Evolutionary conservation across 345 rosid genomes (phyloP).

Genomic region (Draba incana): DNA sequence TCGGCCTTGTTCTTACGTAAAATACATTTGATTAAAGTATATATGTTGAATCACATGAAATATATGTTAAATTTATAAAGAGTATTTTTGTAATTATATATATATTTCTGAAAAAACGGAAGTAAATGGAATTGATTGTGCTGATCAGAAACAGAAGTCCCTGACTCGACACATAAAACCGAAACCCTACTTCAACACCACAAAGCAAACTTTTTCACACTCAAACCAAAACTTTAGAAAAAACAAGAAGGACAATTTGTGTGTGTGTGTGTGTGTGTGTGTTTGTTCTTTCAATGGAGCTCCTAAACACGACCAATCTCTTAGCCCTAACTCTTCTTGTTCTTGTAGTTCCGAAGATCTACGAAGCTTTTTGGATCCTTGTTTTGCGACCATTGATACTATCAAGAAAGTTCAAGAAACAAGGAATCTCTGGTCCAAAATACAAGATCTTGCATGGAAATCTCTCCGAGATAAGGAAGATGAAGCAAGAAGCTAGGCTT

Average conservation of each 20-base stretch:
- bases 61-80: no score
- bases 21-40: no score
- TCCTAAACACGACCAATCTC: constrained; percentile 23
- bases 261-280: background rate
- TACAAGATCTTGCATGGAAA: constrained; percentile 35
- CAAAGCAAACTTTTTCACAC: constrained; percentile 13
- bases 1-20: no score
- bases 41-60: no score
- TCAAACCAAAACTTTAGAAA: background rate
- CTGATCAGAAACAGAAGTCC: background rate
- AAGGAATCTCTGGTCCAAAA: constrained; percentile 40
- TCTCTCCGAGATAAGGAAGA: constrained; percentile 22
- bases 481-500: constrained; percentile 36
- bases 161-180: background rate
- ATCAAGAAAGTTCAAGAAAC: constrained; percentile 38
- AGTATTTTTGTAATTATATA: no score
- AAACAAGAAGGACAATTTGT: background rate
- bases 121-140: no score
- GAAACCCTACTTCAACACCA: background rate
- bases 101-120: no score
- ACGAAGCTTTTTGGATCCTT: constrained; percentile 31
- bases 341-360: constrained; percentile 29
- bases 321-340: constrained; percentile 24
- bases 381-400: constrained; percentile 30
- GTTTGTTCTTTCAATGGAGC: constrained; percentile 34